phyloP scores from a whole-genome alignment of 1,139 yeast species.

The Starmera stellimalicola region DNA sequence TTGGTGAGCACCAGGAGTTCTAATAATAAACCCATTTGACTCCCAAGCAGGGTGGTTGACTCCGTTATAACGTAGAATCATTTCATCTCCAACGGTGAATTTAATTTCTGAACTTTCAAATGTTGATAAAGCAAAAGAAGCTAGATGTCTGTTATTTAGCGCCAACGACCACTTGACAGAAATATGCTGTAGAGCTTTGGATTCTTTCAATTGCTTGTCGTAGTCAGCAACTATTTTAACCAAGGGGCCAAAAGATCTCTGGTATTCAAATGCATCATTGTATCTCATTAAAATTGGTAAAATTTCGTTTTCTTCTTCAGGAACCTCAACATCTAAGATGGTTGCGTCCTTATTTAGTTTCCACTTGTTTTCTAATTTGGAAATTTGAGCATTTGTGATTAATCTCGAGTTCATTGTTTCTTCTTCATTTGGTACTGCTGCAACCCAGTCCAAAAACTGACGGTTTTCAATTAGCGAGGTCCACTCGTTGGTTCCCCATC shows the following conservation, averaged over 20 bases:
- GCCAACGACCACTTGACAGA: slow-evolving; percentile 71
- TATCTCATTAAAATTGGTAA: slow-evolving; percentile 71
- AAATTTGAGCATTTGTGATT: slow-evolving; percentile 57
- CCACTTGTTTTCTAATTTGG: slow-evolving; percentile 77
- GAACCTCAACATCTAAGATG: slow-evolving; percentile 44
- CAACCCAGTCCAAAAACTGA: slow-evolving; percentile 75
- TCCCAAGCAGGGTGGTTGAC: slow-evolving; percentile 51
- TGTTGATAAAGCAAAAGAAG: slow-evolving; percentile 59
- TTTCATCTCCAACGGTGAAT: slow-evolving; percentile 83
- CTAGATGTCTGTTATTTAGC: slow-evolving; percentile 55
- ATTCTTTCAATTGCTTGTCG: slow-evolving; percentile 66
- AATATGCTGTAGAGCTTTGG: slow-evolving; percentile 69
- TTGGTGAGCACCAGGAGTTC: slow-evolving; percentile 57
- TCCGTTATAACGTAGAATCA: slow-evolving; percentile 53
- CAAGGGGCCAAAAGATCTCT: slow-evolving; percentile 76
- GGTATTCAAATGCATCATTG: slow-evolving; percentile 80
- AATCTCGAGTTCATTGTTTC: slow-evolving; percentile 45
- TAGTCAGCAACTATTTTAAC: slow-evolving; percentile 75
- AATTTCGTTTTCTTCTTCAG: slow-evolving; percentile 48
- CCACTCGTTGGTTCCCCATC: slow-evolving; percentile 91
- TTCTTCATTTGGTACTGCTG: slow-evolving; percentile 57
- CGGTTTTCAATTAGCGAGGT: slow-evolving; percentile 77
- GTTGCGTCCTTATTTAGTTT: slow-evolving; percentile 62
- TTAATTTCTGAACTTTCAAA: slow-evolving; percentile 58
- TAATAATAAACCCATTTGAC: slow-evolving; percentile 61